A percentile compares a stretch with the other conserved stretches of the same genome.
These are phyloP conservation scores for Zoysia japonica DNA, from an alignment of 176 grass and related monocot genomes.

Conservation along the genomic window DNA sequence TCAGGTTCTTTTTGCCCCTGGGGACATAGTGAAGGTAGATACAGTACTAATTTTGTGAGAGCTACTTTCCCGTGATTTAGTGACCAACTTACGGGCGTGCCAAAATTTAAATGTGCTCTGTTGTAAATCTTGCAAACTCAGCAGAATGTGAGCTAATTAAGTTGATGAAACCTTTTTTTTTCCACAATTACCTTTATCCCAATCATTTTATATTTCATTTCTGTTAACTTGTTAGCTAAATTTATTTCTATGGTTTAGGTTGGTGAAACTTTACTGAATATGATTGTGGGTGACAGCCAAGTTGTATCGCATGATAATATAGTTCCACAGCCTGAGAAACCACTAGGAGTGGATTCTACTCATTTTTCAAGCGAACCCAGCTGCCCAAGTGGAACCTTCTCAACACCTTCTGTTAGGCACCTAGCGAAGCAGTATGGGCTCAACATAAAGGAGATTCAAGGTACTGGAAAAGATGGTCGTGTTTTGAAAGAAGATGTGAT, in stretches of 20 bases:
- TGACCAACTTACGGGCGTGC: too few relatives aligned
- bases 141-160: not conserved
- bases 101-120: too few relatives aligned
- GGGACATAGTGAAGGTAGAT: constrained; percentile 87
- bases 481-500: constrained; percentile 89
- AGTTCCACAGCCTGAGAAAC: constrained; percentile 36
- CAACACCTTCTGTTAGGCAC: constrained; percentile 79
- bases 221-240: not conserved
- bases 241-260: constrained; percentile 57
- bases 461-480: constrained; percentile 77
- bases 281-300: constrained; percentile 60
- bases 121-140: not conserved
- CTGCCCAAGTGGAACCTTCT: constrained; percentile 44
- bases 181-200: not conserved
- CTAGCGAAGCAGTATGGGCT: constrained; percentile 75
- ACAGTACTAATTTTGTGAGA: not conserved
- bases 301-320: constrained; percentile 39
- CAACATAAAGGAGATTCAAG: constrained; percentile 68
- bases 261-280: constrained; percentile 91
- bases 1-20: constrained; percentile 72
- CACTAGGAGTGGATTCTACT: constrained; percentile 38
- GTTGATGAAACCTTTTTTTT: not conserved
- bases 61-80: not conserved
- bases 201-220: constrained; percentile 20
- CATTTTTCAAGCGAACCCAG: constrained; percentile 31